Percentiles rank a stretch among this genome's conserved stretches.
These are phyloP conservation scores for Fagopyrum esculentum DNA, from an alignment of 148 eudicot species.

Conservation along the genomic window DNA sequence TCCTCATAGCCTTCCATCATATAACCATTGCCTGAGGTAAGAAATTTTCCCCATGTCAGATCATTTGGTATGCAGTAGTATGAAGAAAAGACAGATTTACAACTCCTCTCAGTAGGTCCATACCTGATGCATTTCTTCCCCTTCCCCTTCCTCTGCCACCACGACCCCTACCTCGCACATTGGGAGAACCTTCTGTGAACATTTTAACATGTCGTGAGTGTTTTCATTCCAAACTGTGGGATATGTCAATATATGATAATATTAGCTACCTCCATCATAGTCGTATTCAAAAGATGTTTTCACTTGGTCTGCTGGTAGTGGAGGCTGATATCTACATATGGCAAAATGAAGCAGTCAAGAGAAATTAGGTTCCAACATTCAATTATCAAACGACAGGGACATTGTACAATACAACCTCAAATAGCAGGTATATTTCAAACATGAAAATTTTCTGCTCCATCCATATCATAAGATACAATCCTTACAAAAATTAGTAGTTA, in stretches of 20 bases:
- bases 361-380: not conserved
- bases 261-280: constrained; percentile 60
- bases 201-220: constrained; percentile 20
- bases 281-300: constrained; percentile 54
- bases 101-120: not conserved
- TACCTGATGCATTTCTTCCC: constrained; percentile 27
- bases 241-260: not conserved
- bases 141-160: constrained; percentile 76
- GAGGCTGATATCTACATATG: constrained; percentile 75
- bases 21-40: constrained; percentile 65
- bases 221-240: not conserved
- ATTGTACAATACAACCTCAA: not conserved
- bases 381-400: not conserved
- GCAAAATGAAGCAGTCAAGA: not conserved
- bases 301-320: constrained; percentile 91
- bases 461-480: no score
- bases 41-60: not conserved
- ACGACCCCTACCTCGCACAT: constrained; percentile 80
- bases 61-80: no score
- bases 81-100: no score
- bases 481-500: no score
- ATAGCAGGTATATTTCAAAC: not conserved
- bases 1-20: constrained; percentile 58
- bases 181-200: constrained; percentile 65
- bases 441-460: no score